These are phyloP conservation scores for Arthrobotrys megalospora DNA, from an alignment of 2,329 filamentous ascomycete species.

Conservation along the genomic window DNA sequence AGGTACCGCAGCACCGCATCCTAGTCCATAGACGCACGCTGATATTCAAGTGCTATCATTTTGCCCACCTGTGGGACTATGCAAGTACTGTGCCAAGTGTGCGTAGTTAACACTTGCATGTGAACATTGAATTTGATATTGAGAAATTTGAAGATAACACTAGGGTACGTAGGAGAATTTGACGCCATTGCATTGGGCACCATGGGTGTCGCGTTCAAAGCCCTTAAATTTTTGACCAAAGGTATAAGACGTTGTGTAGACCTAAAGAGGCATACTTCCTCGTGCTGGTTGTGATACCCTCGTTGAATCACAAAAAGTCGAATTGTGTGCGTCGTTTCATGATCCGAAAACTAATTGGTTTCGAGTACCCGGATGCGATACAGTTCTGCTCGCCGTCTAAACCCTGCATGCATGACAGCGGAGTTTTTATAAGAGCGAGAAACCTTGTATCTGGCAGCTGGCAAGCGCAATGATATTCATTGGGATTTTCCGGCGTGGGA, in stretches of 20 bases:
- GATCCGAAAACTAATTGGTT: conserved; percentile 47
- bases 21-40: conserved; percentile 1
- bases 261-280: conserved; percentile 45
- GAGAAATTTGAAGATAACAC: neutral
- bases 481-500: conserved; percentile 49
- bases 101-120: conserved; percentile 3
- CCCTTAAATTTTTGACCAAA: neutral
- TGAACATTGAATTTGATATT: conserved; percentile 3
- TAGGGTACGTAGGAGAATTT: neutral
- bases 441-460: conserved; percentile 28
- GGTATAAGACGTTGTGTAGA: neutral
- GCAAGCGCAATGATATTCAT: conserved; percentile 24
- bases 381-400: conserved; percentile 47
- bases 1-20: neutral
- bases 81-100: conserved; percentile 1
- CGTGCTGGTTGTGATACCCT: conserved; percentile 30
- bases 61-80: conserved; percentile 8
- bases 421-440: conserved; percentile 46
- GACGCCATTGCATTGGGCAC: too few species aligned
- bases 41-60: neutral
- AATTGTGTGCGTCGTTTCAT: conserved; percentile 43
- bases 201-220: neutral
- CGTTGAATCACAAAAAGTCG: neutral
- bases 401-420: conserved; percentile 60
- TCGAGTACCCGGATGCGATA: conserved; percentile 30